Evolutionary conservation across 2,329 filamentous ascomycete genomes (phyloP).

Genomic region (Alternaria solani): DNA sequence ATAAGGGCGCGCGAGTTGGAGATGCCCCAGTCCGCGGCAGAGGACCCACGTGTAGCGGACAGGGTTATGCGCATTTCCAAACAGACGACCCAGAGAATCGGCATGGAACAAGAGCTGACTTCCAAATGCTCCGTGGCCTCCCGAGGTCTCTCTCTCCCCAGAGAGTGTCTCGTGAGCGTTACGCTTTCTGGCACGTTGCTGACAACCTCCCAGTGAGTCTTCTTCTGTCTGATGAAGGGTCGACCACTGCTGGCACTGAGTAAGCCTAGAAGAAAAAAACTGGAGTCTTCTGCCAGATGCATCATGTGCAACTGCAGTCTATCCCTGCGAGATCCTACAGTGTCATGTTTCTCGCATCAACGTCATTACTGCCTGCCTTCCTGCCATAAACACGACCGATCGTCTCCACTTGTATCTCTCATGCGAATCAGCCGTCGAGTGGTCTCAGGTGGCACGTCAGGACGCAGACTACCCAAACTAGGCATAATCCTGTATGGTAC

Average conservation of each 20-base stretch:
- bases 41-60: slow-evolving; percentile 28
- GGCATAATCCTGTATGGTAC: background rate
- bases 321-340: slow-evolving; percentile 2
- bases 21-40: slow-evolving; percentile 19
- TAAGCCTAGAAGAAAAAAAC: background rate
- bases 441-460: background rate
- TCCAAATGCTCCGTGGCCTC: slow-evolving; percentile 21
- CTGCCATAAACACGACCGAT: slow-evolving; percentile 8
- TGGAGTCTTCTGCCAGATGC: background rate
- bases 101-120: slow-evolving; percentile 18
- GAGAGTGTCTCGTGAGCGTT: background rate
- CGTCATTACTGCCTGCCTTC: slow-evolving; percentile 7
- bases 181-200: background rate
- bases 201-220: background rate
- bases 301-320: background rate
- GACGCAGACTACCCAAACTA: background rate
- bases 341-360: background rate
- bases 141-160: slow-evolving; percentile 11
- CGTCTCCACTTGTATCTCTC: slow-evolving; percentile 9
- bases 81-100: slow-evolving; percentile 20
- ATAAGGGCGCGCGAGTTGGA: slow-evolving; percentile 8
- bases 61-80: slow-evolving; percentile 18
- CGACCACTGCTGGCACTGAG: background rate
- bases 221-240: background rate
- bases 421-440: background rate